These are phyloP conservation scores for Coffea canephora DNA, from an alignment of 257 asterid genomes.

Conservation along the genomic window DNA sequence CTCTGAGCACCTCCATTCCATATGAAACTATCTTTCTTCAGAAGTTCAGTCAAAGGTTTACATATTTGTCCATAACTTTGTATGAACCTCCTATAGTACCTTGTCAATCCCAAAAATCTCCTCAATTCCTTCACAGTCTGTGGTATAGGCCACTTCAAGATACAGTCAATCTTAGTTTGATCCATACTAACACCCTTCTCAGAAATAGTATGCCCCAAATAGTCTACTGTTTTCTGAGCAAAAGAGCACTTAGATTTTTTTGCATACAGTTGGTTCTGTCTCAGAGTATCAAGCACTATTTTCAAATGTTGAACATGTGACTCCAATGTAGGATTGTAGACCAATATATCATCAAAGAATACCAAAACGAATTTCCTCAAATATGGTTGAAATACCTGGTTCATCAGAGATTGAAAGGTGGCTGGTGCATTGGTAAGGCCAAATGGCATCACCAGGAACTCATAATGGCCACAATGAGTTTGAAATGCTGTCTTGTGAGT, in stretches of 20 bases:
- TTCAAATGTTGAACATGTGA: too few species aligned
- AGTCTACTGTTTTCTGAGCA: too few species aligned
- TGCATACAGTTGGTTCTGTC: too few species aligned
- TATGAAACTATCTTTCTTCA: not conserved
- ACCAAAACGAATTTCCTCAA: not conserved
- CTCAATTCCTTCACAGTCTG: not conserved
- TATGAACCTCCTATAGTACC: not conserved
- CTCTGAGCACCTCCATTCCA: accelerated
- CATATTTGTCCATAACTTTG: too few species aligned
- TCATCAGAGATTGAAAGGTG: not conserved
- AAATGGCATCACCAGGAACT: not conserved
- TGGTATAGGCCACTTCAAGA: not conserved
- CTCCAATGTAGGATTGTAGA: too few species aligned
- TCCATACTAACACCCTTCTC: not conserved
- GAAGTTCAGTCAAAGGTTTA: too few species aligned
- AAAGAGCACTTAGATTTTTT: too few species aligned
- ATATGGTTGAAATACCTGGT: not conserved
- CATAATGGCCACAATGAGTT: not conserved
- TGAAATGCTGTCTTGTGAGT: not conserved
- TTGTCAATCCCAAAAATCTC: not conserved
- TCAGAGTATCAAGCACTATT: too few species aligned
- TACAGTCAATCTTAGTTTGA: not conserved
- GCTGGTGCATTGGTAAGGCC: not conserved
- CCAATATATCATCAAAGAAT: too few species aligned
- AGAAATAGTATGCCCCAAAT: too few species aligned